These are phyloP conservation scores for Gyromitra esculenta DNA, from an alignment of 2,329 filamentous ascomycete genomes.

Conservation along the genomic window DNA sequence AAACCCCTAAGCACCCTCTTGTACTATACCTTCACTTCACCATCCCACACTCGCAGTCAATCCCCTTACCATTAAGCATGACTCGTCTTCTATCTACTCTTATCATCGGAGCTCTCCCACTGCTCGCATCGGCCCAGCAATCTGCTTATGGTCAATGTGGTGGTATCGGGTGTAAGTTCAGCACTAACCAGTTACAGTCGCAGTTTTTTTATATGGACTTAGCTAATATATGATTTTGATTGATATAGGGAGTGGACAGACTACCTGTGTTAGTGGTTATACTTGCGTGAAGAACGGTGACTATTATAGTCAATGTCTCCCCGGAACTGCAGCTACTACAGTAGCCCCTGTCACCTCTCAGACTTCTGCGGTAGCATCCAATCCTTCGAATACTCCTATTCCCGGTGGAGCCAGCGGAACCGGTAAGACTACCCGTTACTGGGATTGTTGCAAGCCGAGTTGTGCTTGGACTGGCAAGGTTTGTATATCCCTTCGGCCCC, in stretches of 20 bases:
- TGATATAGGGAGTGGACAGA: constrained; percentile 50
- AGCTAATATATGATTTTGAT: neutral
- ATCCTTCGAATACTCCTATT: constrained; percentile 22
- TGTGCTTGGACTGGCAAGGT: constrained; percentile 63
- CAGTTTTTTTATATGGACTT: neutral
- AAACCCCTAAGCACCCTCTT: constrained; percentile 21
- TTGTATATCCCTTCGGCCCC: constrained; percentile 3
- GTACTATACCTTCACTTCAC: constrained; percentile 7
- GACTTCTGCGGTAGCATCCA: constrained; percentile 4
- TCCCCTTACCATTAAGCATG: constrained; percentile 20
- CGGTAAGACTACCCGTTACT: constrained; percentile 60
- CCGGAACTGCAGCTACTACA: constrained; percentile 39
- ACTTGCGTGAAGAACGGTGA: constrained; percentile 53
- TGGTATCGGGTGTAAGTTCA: constrained; percentile 58
- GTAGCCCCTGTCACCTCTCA: neutral
- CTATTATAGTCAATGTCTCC: constrained; percentile 58
- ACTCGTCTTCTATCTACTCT: constrained; percentile 28
- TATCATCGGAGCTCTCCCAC: constrained; percentile 32
- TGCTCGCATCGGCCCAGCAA: constrained; percentile 53
- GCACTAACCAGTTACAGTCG: constrained; percentile 59
- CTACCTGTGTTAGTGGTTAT: constrained; percentile 51
- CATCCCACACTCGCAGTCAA: neutral
- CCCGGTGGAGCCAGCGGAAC: constrained; percentile 55
- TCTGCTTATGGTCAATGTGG: constrained; percentile 57
- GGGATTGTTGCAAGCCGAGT: constrained; percentile 76